A percentile compares a stretch with the other conserved stretches of the same genome.
Evolutionary conservation across 192 early-diverging fungal genomes (phyloP).

Genomic region (Backusella luteola): DNA sequence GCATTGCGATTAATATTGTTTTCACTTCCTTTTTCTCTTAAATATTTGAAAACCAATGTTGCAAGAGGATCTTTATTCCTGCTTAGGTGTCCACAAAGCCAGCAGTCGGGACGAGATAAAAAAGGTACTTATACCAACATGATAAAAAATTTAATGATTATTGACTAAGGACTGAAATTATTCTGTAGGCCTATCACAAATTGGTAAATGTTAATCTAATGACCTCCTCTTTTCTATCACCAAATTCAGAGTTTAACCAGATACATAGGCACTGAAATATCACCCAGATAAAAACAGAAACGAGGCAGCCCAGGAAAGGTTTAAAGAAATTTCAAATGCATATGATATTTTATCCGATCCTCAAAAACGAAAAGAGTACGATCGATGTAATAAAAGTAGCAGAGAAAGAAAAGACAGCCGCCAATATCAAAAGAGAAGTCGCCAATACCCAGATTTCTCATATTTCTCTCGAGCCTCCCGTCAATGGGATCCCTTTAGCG

Average conservation of each 20-base stretch:
- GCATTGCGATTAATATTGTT: too few species aligned
- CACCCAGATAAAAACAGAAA: not conserved
- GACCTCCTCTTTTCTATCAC: not conserved
- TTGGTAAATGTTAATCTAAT: too few species aligned
- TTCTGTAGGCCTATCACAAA: too few species aligned
- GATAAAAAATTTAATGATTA: too few species aligned
- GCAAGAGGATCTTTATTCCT: too few species aligned
- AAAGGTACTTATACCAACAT: too few species aligned
- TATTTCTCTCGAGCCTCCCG: not conserved
- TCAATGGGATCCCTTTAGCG: not conserved
- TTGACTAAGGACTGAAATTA: too few species aligned
- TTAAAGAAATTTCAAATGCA: not conserved
- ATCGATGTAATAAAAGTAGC: not conserved
- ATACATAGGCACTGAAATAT: not conserved
- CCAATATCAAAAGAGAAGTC: too few species aligned
- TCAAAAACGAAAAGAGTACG: not conserved
- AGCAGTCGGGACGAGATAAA: too few species aligned
- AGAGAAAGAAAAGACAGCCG: not conserved
- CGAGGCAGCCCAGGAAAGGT: not conserved
- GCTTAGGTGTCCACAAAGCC: too few species aligned
- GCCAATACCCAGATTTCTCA: not conserved
- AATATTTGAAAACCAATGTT: not conserved
- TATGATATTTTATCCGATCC: not conserved
- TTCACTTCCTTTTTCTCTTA: too few species aligned
- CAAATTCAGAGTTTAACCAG: not conserved